Base-by-base conservation (phyloP, 2,329 filamentous ascomycete genomes). In the Sphaerostilbella broomeana region DNA sequence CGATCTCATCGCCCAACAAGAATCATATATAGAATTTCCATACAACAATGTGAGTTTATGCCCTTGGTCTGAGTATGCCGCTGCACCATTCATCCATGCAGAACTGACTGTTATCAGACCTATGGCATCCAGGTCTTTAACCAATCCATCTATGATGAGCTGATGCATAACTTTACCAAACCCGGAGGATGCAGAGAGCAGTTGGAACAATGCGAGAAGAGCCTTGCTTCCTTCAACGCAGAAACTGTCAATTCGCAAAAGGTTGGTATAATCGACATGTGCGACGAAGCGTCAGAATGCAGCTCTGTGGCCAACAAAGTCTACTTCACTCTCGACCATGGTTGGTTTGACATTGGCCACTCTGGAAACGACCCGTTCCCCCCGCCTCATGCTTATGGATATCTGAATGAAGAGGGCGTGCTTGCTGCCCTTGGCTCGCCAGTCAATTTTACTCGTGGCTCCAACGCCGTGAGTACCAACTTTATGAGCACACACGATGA, bases 401-500 rank as follows among this genome's bases (percentile, higher is more conserved):
- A 79, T 56, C 66, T 88, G 28, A 78, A 81, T 47, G 65, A 71
- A 21, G 66, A 70, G 11, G 49, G 57, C 5, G 67, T 84, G 0
- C 73, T 78, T 35, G 56, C 70, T 15, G 75, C 76, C 1, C 66
- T 86, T 6, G 80, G 80, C 22, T 72, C 77, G 0, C 73, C 73
- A 9, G 59, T 81, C 30, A 81, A 81, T 55, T 81, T 69, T 51
- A 73, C 63, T 12, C 53, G 70, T 1, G 54, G 63, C 15, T 55
- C 57, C 2, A 60, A 57, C 2, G 70, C 74, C 38, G 60, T 63
- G 3, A 51, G 58, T 12, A 65, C 60, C 0, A 70, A 68, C 38
- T 82, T 84, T 59, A 78, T 73, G 45, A 70, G 76, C 42, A 81
- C 79, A 48, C 68, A 72, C 11, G 75, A 77, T 51, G 70, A 78